Percentiles rank a stretch among this genome's conserved stretches.
Evolutionary conservation across 164 flowering plant genomes (phyloP).

Genomic region (Magnolia kwangsiensis): DNA sequence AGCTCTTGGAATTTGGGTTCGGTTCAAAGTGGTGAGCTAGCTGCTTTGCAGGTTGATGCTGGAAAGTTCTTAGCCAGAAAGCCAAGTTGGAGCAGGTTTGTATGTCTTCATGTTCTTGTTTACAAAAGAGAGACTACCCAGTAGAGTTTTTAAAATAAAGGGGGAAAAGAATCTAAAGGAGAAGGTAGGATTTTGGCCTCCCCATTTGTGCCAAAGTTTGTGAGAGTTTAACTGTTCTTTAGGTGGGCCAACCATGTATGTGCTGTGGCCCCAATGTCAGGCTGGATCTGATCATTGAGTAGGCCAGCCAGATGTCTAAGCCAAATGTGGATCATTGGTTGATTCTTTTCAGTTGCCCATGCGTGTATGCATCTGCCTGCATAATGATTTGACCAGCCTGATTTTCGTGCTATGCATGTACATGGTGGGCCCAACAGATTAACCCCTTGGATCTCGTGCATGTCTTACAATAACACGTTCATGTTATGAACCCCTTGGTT

Average conservation of each 20-base stretch:
- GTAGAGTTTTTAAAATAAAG: neutral
- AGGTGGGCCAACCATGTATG: neutral
- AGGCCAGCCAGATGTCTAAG: neutral
- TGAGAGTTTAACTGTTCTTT: too few relatives aligned
- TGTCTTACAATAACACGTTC: too few relatives aligned
- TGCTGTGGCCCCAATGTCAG: neutral
- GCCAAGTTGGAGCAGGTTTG: conserved; percentile 92
- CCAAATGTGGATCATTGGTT: neutral
- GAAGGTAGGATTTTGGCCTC: neutral
- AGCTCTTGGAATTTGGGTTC: conserved; percentile 92
- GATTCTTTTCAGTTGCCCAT: neutral
- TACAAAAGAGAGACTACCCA: neutral
- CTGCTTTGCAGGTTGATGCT: conserved; percentile 86
- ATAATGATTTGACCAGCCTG: too few relatives aligned
- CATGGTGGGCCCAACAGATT: too few relatives aligned
- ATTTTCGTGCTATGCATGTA: too few relatives aligned
- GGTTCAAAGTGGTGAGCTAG: conserved; percentile 81
- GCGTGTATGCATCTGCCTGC: too few relatives aligned
- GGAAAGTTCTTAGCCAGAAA: conserved; percentile 87
- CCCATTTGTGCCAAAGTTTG: neutral
- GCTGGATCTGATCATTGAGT: neutral
- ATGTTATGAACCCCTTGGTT: too few relatives aligned
- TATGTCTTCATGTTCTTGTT: neutral
- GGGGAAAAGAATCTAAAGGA: neutral
- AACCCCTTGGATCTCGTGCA: too few relatives aligned